These are phyloP conservation scores for Rhizophagus prolifer DNA, from an alignment of 192 early-diverging fungal species.

Conservation along the genomic window DNA sequence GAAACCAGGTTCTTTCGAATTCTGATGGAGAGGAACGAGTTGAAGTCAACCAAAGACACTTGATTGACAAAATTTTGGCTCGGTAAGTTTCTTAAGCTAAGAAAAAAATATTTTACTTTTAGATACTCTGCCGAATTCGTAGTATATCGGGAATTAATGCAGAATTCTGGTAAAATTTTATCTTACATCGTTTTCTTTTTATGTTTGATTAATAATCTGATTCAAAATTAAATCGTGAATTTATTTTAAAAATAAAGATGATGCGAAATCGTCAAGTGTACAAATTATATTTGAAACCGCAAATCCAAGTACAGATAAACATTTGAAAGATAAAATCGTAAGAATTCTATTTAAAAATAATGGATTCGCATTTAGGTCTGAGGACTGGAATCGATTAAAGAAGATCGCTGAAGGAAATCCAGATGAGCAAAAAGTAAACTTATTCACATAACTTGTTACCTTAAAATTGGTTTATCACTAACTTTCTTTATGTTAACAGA, in stretches of 20 bases:
- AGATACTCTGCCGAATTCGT: conserved; percentile 85
- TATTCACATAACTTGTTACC: not conserved
- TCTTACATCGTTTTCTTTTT: not conserved
- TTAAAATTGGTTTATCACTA: not conserved
- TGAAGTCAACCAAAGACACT: conserved; percentile 82
- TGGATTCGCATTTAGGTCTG: conserved; percentile 74
- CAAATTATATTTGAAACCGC: conserved; percentile 62
- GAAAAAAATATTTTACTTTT: not conserved
- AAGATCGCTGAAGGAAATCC: conserved; percentile 94
- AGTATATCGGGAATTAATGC: conserved; percentile 78
- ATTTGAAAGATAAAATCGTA: conserved; percentile 44
- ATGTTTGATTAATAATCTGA: not conserved
- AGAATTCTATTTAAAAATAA: conserved; percentile 76
- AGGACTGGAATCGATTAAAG: conserved; percentile 80
- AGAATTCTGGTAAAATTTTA: conserved; percentile 54
- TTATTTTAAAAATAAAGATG: conserved; percentile 54
- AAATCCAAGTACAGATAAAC: conserved; percentile 34
- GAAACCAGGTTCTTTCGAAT: conserved; percentile 47
- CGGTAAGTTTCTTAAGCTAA: no score
- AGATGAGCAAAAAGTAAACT: conserved; percentile 55
- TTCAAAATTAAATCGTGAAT: not conserved
- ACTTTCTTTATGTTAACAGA: conserved; percentile 34
- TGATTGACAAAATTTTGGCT: conserved; percentile 91
- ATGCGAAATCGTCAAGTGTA: conserved; percentile 63
- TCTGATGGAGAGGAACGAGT: conserved; percentile 61